A percentile compares a stretch with the other conserved stretches of the same genome.
Evolutionary conservation across 768 basidiomycete genomes (phyloP).

Genomic region (Cystofilobasidium macerans): DNA sequence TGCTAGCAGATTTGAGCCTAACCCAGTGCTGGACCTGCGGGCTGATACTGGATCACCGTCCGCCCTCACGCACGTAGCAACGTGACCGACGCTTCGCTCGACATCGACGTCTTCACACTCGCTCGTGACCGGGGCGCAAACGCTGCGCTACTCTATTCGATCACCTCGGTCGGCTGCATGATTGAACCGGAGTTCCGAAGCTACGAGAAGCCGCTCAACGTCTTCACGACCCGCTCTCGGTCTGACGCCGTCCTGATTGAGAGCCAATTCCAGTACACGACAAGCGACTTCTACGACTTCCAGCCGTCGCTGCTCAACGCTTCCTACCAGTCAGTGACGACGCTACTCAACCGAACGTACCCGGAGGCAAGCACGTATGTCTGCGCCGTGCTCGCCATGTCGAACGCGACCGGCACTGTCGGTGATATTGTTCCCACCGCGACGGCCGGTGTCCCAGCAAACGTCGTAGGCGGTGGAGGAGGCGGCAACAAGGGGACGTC

Average conservation of each 20-base stretch:
- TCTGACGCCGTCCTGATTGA: conserved; percentile 45
- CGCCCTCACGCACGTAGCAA: conserved; percentile 1
- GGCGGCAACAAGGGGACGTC: neutral
- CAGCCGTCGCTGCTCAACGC: conserved; percentile 51
- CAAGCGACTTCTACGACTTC: neutral
- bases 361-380: conserved; percentile 43
- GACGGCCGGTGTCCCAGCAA: neutral
- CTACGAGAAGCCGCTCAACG: conserved; percentile 44
- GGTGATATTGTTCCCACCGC: conserved; percentile 35
- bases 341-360: conserved; percentile 20
- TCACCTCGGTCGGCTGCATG: conserved; percentile 53
- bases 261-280: conserved; percentile 45
- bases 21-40: too few relatives aligned
- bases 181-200: conserved; percentile 61
- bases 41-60: too few relatives aligned
- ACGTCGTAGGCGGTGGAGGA: neutral
- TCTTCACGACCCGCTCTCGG: conserved; percentile 61
- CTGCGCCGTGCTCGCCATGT: conserved; percentile 56
- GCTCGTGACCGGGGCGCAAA: conserved; percentile 67
- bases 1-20: too few relatives aligned
- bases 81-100: conserved; percentile 27
- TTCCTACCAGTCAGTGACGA: conserved; percentile 41
- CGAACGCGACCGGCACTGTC: conserved; percentile 46
- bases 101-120: conserved; percentile 68
- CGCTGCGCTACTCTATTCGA: conserved; percentile 43